phyloP scores from a whole-genome alignment of 345 rosid genomes.

The Raphanus raphanistrum region DNA sequence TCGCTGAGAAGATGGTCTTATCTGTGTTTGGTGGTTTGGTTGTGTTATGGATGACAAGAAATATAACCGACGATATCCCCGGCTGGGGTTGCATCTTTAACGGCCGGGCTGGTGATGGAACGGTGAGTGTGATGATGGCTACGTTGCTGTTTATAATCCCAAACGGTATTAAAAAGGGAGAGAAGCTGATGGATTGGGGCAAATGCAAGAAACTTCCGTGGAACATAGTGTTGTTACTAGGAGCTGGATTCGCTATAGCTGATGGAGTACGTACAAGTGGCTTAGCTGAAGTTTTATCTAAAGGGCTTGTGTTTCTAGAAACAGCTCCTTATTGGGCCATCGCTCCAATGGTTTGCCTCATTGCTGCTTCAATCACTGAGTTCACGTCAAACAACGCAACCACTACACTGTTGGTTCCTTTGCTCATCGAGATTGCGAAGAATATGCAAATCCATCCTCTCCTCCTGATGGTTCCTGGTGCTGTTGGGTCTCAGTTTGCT shows the following conservation, averaged over 20 bases:
- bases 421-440: slow-evolving; percentile 72
- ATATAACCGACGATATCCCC: slow-evolving; percentile 79
- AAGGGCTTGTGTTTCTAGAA: slow-evolving; percentile 61
- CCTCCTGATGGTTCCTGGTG: slow-evolving; percentile 72
- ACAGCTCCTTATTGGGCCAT: slow-evolving; percentile 70
- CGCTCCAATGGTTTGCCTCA: slow-evolving; percentile 59
- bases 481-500: slow-evolving; percentile 80
- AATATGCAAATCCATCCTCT: slow-evolving; percentile 74
- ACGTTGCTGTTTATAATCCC: slow-evolving; percentile 86
- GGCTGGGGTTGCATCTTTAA: slow-evolving; percentile 84
- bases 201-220: slow-evolving; percentile 92
- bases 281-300: slow-evolving; percentile 63
- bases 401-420: slow-evolving; percentile 68
- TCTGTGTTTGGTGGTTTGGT: slow-evolving; percentile 63
- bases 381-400: slow-evolving; percentile 88
- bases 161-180: slow-evolving; percentile 69
- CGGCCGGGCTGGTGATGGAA: slow-evolving; percentile 83
- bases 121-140: slow-evolving; percentile 89
- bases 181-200: slow-evolving; percentile 88
- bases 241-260: slow-evolving; percentile 91
- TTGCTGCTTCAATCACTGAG: slow-evolving; percentile 70
- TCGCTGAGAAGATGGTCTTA: slow-evolving; percentile 86
- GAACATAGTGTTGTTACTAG: slow-evolving; percentile 74
- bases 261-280: slow-evolving; percentile 88
- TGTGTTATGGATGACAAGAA: slow-evolving; percentile 89